Evolutionary conservation across 805 yeast species (phyloP).

Genomic region (Ogataea populi-albae): DNA sequence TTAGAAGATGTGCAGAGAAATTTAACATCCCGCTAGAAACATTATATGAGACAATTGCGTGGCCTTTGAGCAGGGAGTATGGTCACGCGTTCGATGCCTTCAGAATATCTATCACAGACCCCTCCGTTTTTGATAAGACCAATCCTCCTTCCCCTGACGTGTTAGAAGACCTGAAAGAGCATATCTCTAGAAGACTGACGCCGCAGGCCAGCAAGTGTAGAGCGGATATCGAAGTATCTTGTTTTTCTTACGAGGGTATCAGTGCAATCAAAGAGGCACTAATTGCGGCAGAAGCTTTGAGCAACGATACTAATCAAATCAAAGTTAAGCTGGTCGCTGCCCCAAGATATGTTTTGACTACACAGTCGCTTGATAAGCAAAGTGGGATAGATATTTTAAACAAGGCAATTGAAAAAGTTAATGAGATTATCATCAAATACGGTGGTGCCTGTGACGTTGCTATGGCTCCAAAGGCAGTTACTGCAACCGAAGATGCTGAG

Average conservation of each 20-base stretch:
- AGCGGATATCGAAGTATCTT: slow-evolving; percentile 97
- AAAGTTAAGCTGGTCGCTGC: slow-evolving; percentile 97
- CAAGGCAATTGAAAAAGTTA: slow-evolving; percentile 74
- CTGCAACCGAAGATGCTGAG: slow-evolving; percentile 98
- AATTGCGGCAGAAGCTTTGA: slow-evolving; percentile 76
- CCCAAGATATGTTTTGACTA: slow-evolving; percentile 89
- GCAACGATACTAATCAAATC: slow-evolving; percentile 83
- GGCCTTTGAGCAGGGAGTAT: slow-evolving; percentile 94
- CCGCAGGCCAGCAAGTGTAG: slow-evolving; percentile 98
- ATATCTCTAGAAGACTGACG: slow-evolving; percentile 89
- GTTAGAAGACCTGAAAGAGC: slow-evolving; percentile 77
- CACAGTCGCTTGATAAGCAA: slow-evolving; percentile 88
- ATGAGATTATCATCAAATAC: slow-evolving; percentile 60
- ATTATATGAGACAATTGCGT: slow-evolving; percentile 84
- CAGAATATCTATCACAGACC: slow-evolving; percentile 91
- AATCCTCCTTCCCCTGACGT: slow-evolving; percentile 69
- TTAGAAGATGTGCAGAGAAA: slow-evolving; percentile 98
- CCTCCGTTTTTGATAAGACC: slow-evolving; percentile 79
- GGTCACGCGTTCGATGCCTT: slow-evolving; percentile 98
- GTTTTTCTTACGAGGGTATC: slow-evolving; percentile 96
- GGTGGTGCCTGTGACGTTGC: slow-evolving; percentile 91
- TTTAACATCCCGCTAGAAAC: slow-evolving; percentile 83
- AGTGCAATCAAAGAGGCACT: slow-evolving; percentile 93
- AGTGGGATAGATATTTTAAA: slow-evolving; percentile 80
- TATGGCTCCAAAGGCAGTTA: slow-evolving; percentile 98